Evolutionary conservation across 805 yeast genomes (phyloP), one percentile per base, ranked within the genome.

Genomic region (Ogataea methanolica): DNA sequence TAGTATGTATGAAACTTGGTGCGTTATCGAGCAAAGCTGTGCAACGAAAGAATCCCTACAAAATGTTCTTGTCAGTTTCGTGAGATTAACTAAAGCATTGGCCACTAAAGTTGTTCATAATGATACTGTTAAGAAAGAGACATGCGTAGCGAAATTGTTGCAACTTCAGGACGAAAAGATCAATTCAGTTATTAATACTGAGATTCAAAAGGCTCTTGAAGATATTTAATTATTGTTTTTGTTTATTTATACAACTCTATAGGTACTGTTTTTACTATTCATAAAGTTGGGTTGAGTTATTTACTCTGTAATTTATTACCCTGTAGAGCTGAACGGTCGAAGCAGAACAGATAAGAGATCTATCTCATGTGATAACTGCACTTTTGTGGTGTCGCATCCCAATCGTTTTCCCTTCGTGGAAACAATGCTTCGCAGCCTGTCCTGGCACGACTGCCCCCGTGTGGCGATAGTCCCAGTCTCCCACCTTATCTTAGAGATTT

Each of bases 61-160:
- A 57, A 78, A 74, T 50, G 87, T 83, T 3, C 73, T 83, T 46
- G 62, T 84, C 19, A 79, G 79, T 29, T 74, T 69, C 44, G 66
- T 63, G 6, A 59, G 68, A 35, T 22, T 55, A 5, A 53, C 61
- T 1, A 49, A 49, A n/a, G 23, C 48, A n/a, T 31, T 61, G 5
- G 33, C 39, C 16, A 15, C n/a, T 5, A 49, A 41, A 26, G 12
- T 42, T 36, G 34, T 29, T 21, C 39, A 36, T 5, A n/a, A 6
- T n/a, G 47, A 45, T 34, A 33, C 33, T 0, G 47, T 35, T 6
- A 85, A 81, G 51, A 73, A 70, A 47, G 81, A 78, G 2, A 74
- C 77, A 44, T 63, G 82, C 22, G 76, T 76, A 34, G 42, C 48
- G 1, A 58, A 62, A 35, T 48, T 74, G 37, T 50, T 51, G 2